A percentile compares a stretch with the other conserved stretches of the same genome.
Conservation (phyloP, 208 protist genomes). For the Leishmania gerbilli region DNA sequence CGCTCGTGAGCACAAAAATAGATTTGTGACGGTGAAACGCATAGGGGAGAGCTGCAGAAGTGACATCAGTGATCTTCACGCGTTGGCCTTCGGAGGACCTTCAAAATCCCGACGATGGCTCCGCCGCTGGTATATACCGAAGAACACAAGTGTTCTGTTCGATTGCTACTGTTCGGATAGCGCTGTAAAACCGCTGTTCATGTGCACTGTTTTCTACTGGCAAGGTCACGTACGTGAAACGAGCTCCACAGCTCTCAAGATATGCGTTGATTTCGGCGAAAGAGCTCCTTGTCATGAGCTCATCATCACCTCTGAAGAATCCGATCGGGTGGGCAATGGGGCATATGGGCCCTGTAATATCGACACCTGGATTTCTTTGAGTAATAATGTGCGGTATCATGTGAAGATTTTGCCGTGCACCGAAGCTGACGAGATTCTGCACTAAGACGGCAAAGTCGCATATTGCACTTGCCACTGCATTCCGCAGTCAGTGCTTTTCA, state of each 20-base stretch:
- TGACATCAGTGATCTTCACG: conserved; percentile 7
- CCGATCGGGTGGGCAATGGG: conserved; percentile 51
- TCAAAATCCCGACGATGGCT: neutral
- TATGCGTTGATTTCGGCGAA: neutral
- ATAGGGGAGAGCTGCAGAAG: neutral
- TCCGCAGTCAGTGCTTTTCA: neutral
- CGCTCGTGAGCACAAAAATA: conserved; percentile 10
- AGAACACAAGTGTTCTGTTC: conserved; percentile 11
- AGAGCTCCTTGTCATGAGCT: neutral
- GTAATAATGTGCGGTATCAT: conserved; percentile 37
- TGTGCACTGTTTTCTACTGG: neutral
- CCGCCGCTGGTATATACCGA: neutral
- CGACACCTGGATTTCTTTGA: conserved; percentile 44
- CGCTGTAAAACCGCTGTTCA: neutral
- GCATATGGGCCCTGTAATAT: conserved; percentile 27
- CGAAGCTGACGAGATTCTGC: neutral
- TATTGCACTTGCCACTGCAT: neutral
- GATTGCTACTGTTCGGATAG: neutral
- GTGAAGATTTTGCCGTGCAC: conserved; percentile 1
- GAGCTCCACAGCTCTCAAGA: neutral
- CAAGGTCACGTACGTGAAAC: conserved; percentile 7
- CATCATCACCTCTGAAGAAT: conserved; percentile 33
- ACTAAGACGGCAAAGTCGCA: neutral
- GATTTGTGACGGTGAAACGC: neutral
- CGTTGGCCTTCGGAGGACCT: neutral